Base-by-base conservation (phyloP, 768 basidiomycete species). In the Lactarius sp. region DNA sequence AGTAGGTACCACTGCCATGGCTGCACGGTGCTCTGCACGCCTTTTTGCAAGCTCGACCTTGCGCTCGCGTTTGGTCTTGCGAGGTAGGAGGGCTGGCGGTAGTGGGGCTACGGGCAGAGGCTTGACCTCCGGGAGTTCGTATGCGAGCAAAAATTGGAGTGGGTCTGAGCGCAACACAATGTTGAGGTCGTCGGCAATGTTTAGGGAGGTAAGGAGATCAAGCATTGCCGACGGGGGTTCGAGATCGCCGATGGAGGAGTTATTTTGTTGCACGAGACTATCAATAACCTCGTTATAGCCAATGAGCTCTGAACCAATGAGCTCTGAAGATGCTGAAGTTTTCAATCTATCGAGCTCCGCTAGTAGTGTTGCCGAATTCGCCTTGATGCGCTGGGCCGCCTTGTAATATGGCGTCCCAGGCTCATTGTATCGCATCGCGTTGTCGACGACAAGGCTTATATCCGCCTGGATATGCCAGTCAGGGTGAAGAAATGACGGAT, bases 361-460 rank as follows among this genome's bases (percentile, higher is more conserved):
- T 9, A 83, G 72, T 13, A 86, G 76, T 0, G 80, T 74, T 20
- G 72, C 70, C 41, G 77, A 70, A 42, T 71, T 71, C 2, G 72
- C 75, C 70, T 83, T 81, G 64, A 97, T 84, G 46, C 83, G 77
- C 16, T 79, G 73, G 0, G 96, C 94, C 6, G 81, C 75, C 69
- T 84, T 87, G 76, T 91, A 83, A 71, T 86, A 86, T 0, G 80
- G 66, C 0, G 88, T 85, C n/a, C 85, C 87, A 0, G 83, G 75
- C 66, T 85, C 83, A 73, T 99, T 98, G 74, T 98, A 99, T 7
- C 83, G 73, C 50, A 91, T 81, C 2, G 95, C 95, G 69, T 98
- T 99, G 60, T 85, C 78, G 33, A 92, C 74, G 16, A 98, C 92
- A 16, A 98, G 83, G 39, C 83, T 75, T n/a, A 94, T 77, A 71